Conservation (phyloP, 768 basidiomycete genomes). For the Suillus discolor region DNA sequence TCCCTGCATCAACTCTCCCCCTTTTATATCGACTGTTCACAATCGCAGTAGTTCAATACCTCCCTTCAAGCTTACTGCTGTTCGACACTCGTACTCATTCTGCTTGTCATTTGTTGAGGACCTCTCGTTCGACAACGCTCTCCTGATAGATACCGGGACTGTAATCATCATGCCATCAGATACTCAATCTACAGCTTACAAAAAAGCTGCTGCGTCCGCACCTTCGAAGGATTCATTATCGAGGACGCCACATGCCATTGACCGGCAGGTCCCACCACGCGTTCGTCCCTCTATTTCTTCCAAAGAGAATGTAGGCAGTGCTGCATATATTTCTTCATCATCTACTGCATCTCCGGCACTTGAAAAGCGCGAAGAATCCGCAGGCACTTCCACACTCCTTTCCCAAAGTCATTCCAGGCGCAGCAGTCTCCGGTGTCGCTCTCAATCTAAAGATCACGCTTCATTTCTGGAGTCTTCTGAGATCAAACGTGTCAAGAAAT, state of each 20-base stretch:
- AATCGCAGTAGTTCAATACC: neutral
- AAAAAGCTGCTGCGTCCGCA: conserved; percentile 3
- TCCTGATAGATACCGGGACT: neutral
- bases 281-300: neutral
- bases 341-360: conserved; percentile 1
- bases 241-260: conserved; percentile 10
- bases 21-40: conserved; percentile 4
- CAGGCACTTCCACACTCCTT: conserved; percentile 2
- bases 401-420: neutral
- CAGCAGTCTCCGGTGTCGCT: neutral
- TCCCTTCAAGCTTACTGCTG: neutral
- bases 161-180: conserved; percentile 3
- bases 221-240: conserved; percentile 1
- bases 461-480: neutral
- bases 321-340: neutral
- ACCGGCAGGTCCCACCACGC: neutral
- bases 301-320: conserved; percentile 6
- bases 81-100: neutral
- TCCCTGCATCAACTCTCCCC: neutral
- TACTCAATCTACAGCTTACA: neutral
- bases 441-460: conserved; percentile 1
- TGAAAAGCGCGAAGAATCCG: conserved; percentile 1
- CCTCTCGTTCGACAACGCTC: neutral
- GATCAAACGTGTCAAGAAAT: neutral
- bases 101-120: neutral